Conservation (phyloP, 192 early-diverging fungal species). For the Rhizophagus sp. region DNA sequence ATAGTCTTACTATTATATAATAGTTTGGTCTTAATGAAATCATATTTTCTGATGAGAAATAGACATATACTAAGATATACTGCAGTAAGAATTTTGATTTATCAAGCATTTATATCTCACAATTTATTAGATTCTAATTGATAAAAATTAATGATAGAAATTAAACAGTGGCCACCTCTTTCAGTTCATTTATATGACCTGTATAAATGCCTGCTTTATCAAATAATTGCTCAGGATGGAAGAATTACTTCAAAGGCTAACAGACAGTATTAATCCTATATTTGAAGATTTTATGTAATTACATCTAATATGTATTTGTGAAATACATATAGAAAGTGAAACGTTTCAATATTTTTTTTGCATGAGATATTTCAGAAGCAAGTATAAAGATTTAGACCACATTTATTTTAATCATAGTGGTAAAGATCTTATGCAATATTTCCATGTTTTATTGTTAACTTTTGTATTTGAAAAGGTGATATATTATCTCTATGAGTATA, state of each 20-base stretch:
- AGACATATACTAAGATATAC: too few species aligned
- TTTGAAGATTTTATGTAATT: slow-evolving; percentile 96
- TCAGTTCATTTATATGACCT: slow-evolving; percentile 64
- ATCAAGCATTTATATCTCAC: too few species aligned
- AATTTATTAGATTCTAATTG: too few species aligned
- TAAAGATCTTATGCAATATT: slow-evolving; percentile 73
- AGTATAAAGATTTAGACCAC: slow-evolving; percentile 68
- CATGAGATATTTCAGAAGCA: slow-evolving; percentile 65
- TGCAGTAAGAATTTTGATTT: too few species aligned
- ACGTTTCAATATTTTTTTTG: slow-evolving; percentile 43
- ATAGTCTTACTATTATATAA: slow-evolving; percentile 24
- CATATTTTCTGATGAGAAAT: neutral
- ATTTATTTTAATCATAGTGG: slow-evolving; percentile 70
- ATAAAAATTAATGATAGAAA: slow-evolving; percentile 60
- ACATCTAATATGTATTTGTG: slow-evolving; percentile 37
- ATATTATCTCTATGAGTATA: slow-evolving; percentile 64
- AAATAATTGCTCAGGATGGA: slow-evolving; percentile 91
- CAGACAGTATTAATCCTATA: slow-evolving; percentile 66
- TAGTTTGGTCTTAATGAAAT: slow-evolving; percentile 8
- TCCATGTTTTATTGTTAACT: slow-evolving; percentile 78
- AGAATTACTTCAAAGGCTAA: slow-evolving; percentile 50
- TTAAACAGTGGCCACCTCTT: slow-evolving; percentile 50
- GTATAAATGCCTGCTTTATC: slow-evolving; percentile 91
- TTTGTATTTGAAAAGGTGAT: slow-evolving; percentile 86
- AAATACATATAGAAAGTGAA: neutral